Percentiles rank a stretch among this genome's conserved stretches.
Evolutionary conservation across 192 early-diverging fungal genomes (phyloP).

Genomic region (Rhizophagus prolifer): DNA sequence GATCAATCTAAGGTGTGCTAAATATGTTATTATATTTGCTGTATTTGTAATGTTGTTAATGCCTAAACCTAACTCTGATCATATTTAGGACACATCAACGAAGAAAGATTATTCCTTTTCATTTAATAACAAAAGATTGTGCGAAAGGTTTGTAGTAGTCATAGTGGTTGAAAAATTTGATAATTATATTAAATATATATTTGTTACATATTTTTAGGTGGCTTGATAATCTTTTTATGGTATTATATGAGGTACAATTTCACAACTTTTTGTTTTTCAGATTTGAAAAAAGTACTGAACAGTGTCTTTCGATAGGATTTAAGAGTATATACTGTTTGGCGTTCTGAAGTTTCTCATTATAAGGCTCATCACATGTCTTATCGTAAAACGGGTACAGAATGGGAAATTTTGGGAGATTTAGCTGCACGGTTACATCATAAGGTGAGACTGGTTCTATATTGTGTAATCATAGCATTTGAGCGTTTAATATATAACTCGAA

Average conservation of each 20-base stretch:
- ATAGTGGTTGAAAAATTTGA: not conserved
- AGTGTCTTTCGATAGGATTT: constrained; percentile 52
- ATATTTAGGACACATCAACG: constrained; percentile 12
- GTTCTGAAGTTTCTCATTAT: constrained; percentile 83
- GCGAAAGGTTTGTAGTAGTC: constrained; percentile 55
- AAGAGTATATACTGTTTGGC: constrained; percentile 90
- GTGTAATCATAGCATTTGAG: not conserved
- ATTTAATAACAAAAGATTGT: constrained; percentile 93
- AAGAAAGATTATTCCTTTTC: constrained; percentile 59
- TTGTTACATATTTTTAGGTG: constrained; percentile 59
- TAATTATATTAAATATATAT: not conserved
- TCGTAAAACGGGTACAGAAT: constrained; percentile 94
- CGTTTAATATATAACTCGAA: constrained; percentile 14
- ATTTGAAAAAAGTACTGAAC: not conserved
- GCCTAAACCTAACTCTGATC: constrained; percentile 1
- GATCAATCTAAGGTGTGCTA: constrained; percentile 35
- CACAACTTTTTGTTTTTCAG: not conserved
- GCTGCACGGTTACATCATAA: constrained; percentile 82
- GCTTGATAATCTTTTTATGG: constrained; percentile 99
- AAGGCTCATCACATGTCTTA: constrained; percentile 72
- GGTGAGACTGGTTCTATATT: constrained; percentile 33
- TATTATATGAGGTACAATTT: constrained; percentile 81
- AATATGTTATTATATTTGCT: not conserved
- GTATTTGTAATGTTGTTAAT: not conserved
- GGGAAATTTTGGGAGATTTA: constrained; percentile 97